Evolutionary conservation across 2,329 filamentous ascomycete species (phyloP).

Genomic region (Hypomyces rosellus): DNA sequence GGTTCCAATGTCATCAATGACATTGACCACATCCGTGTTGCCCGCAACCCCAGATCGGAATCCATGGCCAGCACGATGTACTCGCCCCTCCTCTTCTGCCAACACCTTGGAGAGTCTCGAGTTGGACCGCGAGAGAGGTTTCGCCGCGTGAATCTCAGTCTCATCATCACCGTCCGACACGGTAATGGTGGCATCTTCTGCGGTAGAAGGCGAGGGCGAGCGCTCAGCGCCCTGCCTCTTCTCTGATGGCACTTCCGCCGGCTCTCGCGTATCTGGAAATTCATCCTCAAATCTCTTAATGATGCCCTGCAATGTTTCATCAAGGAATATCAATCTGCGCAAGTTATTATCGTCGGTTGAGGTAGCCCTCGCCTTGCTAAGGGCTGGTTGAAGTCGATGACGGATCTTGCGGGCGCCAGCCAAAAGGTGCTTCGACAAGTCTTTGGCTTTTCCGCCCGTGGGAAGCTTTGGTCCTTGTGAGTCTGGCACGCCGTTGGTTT

Average conservation of each 20-base stretch:
- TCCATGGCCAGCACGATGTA: slow-evolving; percentile 49
- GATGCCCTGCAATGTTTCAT: slow-evolving; percentile 81
- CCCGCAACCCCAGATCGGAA: slow-evolving; percentile 51
- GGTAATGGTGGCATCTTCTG: slow-evolving; percentile 30
- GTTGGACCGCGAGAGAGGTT: slow-evolving; percentile 43
- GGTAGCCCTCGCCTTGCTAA: slow-evolving; percentile 65
- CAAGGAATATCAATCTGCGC: slow-evolving; percentile 79
- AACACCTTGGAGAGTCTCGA: slow-evolving; percentile 49
- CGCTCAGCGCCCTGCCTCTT: slow-evolving; percentile 15
- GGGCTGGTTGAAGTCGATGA: slow-evolving; percentile 71
- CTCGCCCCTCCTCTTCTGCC: slow-evolving; percentile 51
- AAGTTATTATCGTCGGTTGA: slow-evolving; percentile 69
- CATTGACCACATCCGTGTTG: slow-evolving; percentile 43
- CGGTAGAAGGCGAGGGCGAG: slow-evolving; percentile 18
- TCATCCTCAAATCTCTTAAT: slow-evolving; percentile 95
- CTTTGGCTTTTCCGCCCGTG: slow-evolving; percentile 61
- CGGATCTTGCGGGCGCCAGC: slow-evolving; percentile 85
- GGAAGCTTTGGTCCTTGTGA: slow-evolving; percentile 32
- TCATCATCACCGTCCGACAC: slow-evolving; percentile 47
- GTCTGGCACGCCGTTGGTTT: slow-evolving; percentile 32
- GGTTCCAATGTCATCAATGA: slow-evolving; percentile 42
- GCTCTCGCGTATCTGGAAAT: slow-evolving; percentile 74
- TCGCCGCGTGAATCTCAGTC: slow-evolving; percentile 34
- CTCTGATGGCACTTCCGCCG: slow-evolving; percentile 9
- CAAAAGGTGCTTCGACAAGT: slow-evolving; percentile 88